Conservation (phyloP, 805 yeast genomes). For the Kregervanrija fluxuum region DNA sequence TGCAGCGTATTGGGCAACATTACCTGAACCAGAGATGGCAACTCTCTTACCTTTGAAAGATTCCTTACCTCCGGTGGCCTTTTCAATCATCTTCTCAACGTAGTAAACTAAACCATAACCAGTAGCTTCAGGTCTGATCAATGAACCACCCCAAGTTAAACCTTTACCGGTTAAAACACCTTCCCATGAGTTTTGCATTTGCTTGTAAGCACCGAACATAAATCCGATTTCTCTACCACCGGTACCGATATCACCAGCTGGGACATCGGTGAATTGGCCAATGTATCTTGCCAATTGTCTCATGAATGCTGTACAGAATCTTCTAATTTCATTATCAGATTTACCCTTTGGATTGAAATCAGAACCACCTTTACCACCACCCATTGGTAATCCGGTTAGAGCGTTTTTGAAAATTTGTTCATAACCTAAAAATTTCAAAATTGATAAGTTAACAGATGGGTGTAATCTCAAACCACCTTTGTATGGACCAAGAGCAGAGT, state of each 20-base stretch:
- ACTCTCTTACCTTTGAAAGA: slow-evolving; percentile 89
- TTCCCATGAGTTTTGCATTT: slow-evolving; percentile 84
- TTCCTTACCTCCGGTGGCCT: slow-evolving; percentile 85
- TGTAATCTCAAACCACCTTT: slow-evolving; percentile 98
- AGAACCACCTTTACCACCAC: slow-evolving; percentile 99
- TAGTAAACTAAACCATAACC: slow-evolving; percentile 97
- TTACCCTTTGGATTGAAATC: slow-evolving; percentile 97
- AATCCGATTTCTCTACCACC: slow-evolving; percentile 95
- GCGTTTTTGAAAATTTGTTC: slow-evolving; percentile 99
- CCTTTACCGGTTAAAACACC: slow-evolving; percentile 99
- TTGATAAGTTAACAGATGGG: slow-evolving; percentile 92
- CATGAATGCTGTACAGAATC: slow-evolving; percentile 95
- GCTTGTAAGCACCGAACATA: slow-evolving; percentile 96
- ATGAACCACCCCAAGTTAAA: slow-evolving; percentile 96
- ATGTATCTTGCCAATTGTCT: slow-evolving; percentile 91
- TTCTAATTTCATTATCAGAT: slow-evolving; percentile 88
- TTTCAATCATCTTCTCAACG: slow-evolving; percentile 95
- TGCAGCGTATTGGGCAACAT: slow-evolving; percentile 99
- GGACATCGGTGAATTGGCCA: slow-evolving; percentile 96
- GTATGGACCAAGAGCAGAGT: slow-evolving; percentile 97
- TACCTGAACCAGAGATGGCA: slow-evolving; percentile 96
- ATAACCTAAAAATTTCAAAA: slow-evolving; percentile 92
- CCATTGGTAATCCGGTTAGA: slow-evolving; percentile 93
- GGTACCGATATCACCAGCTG: slow-evolving; percentile 99
- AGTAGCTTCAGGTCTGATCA: slow-evolving; percentile 98